Percentiles rank a stretch among this genome's conserved stretches.
phyloP scores from a whole-genome alignment of 2,329 filamentous ascomycete species.

The Talaromyces atroroseus region DNA sequence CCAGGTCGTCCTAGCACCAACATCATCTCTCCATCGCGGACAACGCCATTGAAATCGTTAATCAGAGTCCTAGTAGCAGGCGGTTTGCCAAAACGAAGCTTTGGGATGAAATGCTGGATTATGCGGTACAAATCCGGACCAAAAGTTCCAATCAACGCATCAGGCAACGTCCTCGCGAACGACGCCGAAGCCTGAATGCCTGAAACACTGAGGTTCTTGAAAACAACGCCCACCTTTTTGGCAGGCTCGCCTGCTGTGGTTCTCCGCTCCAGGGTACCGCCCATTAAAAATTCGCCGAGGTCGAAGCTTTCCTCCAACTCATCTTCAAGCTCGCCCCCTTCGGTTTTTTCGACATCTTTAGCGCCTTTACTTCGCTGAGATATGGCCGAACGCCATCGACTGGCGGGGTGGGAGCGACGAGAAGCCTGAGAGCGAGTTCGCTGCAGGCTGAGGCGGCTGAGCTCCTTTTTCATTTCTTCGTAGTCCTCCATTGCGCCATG shows the following conservation, averaged over 20 bases:
- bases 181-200: slow-evolving; percentile 62
- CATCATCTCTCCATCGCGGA: slow-evolving; percentile 67
- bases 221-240: slow-evolving; percentile 74
- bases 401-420: slow-evolving; percentile 14
- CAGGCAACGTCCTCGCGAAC: slow-evolving; percentile 66
- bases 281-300: slow-evolving; percentile 63
- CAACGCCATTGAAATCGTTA: slow-evolving; percentile 61
- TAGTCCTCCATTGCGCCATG: slow-evolving; percentile 55
- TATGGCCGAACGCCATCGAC: slow-evolving; percentile 24
- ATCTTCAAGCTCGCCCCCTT: slow-evolving; percentile 35
- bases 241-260: slow-evolving; percentile 58
- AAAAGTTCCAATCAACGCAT: slow-evolving; percentile 71
- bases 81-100: slow-evolving; percentile 43
- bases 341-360: slow-evolving; percentile 41
- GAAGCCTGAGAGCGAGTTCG: slow-evolving; percentile 27
- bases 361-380: slow-evolving; percentile 20
- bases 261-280: slow-evolving; percentile 71
- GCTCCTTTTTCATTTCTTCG: slow-evolving; percentile 51
- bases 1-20: slow-evolving; percentile 68
- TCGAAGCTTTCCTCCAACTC: slow-evolving; percentile 51
- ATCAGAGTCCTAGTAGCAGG: slow-evolving; percentile 53
- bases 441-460: slow-evolving; percentile 49
- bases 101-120: slow-evolving; percentile 51
- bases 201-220: slow-evolving; percentile 69
- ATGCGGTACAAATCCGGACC: slow-evolving; percentile 71